Evolutionary conservation across 2,329 filamentous ascomycete species (phyloP).

Genomic region (Xylaria digitata): DNA sequence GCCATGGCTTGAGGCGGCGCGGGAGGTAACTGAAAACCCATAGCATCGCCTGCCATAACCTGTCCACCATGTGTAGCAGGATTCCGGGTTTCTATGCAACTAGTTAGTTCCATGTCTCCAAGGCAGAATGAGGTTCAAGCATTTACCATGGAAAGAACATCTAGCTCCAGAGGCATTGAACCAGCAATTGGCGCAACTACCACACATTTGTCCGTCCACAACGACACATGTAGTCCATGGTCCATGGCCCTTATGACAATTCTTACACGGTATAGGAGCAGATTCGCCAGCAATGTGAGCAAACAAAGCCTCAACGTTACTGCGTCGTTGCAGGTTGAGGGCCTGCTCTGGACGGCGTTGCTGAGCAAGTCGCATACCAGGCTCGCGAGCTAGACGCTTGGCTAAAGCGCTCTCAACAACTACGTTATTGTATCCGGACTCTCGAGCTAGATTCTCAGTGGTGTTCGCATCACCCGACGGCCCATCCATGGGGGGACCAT

Average conservation of each 20-base stretch:
- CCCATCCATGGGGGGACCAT: constrained; percentile 40
- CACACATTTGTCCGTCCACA: constrained; percentile 70
- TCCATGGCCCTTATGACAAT: constrained; percentile 69
- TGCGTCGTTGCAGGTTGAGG: constrained; percentile 67
- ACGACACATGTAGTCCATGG: constrained; percentile 70
- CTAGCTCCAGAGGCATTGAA: constrained; percentile 70
- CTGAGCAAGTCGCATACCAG: constrained; percentile 61
- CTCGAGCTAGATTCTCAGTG: constrained; percentile 60
- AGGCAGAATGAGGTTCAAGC: neutral
- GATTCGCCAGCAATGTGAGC: constrained; percentile 66
- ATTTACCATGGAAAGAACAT: constrained; percentile 70
- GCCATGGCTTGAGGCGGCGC: constrained; percentile 48
- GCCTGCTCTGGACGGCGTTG: constrained; percentile 66
- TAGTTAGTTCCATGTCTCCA: constrained; percentile 15
- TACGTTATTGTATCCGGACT: constrained; percentile 60
- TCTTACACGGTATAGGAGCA: constrained; percentile 64
- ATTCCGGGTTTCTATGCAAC: constrained; percentile 58
- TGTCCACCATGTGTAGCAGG: constrained; percentile 52
- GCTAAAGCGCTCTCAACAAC: constrained; percentile 65
- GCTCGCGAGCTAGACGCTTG: constrained; percentile 63
- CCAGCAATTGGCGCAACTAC: constrained; percentile 72
- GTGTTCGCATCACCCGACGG: constrained; percentile 48
- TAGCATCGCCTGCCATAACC: constrained; percentile 47
- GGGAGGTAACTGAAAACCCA: constrained; percentile 47
- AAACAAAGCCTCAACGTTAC: constrained; percentile 70